A percentile compares a stretch with the other conserved stretches of the same genome.
Conservation (phyloP, 2,329 filamentous ascomycete genomes). For the Tolypocladium cylindrosporum region DNA sequence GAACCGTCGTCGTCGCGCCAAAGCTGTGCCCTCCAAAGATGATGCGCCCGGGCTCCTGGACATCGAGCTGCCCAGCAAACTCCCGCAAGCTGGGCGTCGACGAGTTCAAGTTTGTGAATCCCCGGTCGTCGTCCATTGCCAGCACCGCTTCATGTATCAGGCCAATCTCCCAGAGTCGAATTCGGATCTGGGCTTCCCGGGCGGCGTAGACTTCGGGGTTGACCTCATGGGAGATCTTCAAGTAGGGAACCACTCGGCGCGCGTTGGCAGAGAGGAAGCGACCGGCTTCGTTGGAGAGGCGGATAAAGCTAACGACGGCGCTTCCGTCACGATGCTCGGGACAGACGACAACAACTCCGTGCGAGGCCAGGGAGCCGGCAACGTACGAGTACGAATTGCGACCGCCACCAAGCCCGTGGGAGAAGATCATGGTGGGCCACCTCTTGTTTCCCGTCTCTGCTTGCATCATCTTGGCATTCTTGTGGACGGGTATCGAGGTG, state of each 20-base stretch:
- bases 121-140: slow-evolving; percentile 49
- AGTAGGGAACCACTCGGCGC: slow-evolving; percentile 34
- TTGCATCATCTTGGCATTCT: slow-evolving; percentile 56
- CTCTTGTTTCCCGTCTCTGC: slow-evolving; percentile 36
- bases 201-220: slow-evolving; percentile 54
- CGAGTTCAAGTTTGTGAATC: slow-evolving; percentile 42
- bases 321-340: slow-evolving; percentile 79
- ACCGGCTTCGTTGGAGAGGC: slow-evolving; percentile 42
- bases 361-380: slow-evolving; percentile 66
- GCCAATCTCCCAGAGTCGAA: slow-evolving; percentile 71
- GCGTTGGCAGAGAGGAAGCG: slow-evolving; percentile 12
- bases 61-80: slow-evolving; percentile 53
- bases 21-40: slow-evolving; percentile 76
- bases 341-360: slow-evolving; percentile 72
- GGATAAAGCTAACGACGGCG: slow-evolving; percentile 62
- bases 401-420: slow-evolving; percentile 72
- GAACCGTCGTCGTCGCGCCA: slow-evolving; percentile 62
- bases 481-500: slow-evolving; percentile 60
- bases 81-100: slow-evolving; percentile 40
- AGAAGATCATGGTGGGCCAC: slow-evolving; percentile 81
- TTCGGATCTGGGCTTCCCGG: slow-evolving; percentile 62
- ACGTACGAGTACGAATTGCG: slow-evolving; percentile 82
- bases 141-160: slow-evolving; percentile 58
- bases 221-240: slow-evolving; percentile 50
- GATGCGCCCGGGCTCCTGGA: slow-evolving; percentile 62